Conservation (phyloP, 352 stramenopile genomes). For the Phytophthora foliorum region DNA sequence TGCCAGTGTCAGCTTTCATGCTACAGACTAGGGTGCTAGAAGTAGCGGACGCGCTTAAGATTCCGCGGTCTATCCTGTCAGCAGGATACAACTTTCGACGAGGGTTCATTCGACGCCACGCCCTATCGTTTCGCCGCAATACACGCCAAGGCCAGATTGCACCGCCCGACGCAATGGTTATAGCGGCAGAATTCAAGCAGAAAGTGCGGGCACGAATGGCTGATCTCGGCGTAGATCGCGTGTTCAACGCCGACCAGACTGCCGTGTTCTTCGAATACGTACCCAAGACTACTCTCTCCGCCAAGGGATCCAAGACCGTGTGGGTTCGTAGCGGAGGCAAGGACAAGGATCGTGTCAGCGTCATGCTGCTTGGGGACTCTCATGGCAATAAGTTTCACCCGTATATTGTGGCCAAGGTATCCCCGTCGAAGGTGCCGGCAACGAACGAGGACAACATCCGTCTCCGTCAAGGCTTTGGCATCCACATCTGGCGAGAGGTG, state of each 20-base stretch:
- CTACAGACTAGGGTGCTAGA: conserved; percentile 1
- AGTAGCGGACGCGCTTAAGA: not conserved
- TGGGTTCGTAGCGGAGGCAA: conserved; percentile 26
- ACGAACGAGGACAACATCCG: conserved; percentile 26
- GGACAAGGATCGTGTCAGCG: conserved; percentile 27
- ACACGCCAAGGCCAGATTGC: not conserved
- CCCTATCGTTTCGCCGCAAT: not conserved
- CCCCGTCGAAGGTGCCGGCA: not conserved
- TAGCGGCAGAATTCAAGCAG: not conserved
- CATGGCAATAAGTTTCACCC: conserved; percentile 24
- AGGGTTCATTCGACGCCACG: not conserved
- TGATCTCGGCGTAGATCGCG: conserved; percentile 8
- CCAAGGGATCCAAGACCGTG: too few relatives aligned
- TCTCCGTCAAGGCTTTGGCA: too few relatives aligned
- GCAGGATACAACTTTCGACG: not conserved
- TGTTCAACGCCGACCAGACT: conserved; percentile 44
- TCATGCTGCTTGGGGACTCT: conserved; percentile 38
- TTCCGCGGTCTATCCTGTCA: not conserved
- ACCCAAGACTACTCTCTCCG: conserved; percentile 36
- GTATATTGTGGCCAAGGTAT: conserved; percentile 30
- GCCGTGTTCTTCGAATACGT: conserved; percentile 45
- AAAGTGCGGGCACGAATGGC: not conserved
- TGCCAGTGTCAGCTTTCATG: not conserved
- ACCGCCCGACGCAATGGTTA: not conserved
- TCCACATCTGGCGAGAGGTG: too few relatives aligned